These are phyloP conservation scores for Microcyclospora pomicola DNA, from an alignment of 2,329 filamentous ascomycete genomes.

Conservation along the genomic window DNA sequence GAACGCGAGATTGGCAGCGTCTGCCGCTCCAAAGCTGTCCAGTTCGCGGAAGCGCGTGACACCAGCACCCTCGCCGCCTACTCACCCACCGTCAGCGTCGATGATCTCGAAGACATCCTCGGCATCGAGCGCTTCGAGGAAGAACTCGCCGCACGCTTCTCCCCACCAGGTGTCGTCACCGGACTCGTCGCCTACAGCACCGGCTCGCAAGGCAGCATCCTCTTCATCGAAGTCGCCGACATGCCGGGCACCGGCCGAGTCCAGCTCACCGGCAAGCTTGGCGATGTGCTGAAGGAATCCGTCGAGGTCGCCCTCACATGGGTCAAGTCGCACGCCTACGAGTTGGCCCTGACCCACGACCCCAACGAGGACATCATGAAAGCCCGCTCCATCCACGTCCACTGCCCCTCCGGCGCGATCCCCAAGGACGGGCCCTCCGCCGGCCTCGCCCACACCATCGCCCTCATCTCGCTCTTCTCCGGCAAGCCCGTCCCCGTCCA, in stretches of 20 bases:
- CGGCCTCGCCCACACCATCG: slow-evolving; percentile 86
- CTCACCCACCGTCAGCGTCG: slow-evolving; percentile 55
- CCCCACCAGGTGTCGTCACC: slow-evolving; percentile 80
- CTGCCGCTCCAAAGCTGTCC: slow-evolving; percentile 86
- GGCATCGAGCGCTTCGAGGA: slow-evolving; percentile 91
- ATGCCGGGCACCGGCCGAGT: slow-evolving; percentile 90
- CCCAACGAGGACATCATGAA: slow-evolving; percentile 90
- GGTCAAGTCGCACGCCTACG: slow-evolving; percentile 93
- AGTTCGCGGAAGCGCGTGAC: slow-evolving; percentile 84
- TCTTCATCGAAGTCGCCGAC: slow-evolving; percentile 96
- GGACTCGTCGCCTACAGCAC: slow-evolving; percentile 89
- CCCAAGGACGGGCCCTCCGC: slow-evolving; percentile 81
- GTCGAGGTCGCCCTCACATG: slow-evolving; percentile 92
- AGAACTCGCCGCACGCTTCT: slow-evolving; percentile 77
- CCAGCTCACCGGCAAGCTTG: slow-evolving; percentile 89
- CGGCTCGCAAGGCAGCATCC: slow-evolving; percentile 84
- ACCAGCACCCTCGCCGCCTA: slow-evolving; percentile 50
- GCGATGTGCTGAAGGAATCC: slow-evolving; percentile 91
- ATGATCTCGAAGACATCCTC: slow-evolving; percentile 79
- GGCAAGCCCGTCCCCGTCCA: slow-evolving; percentile 76
- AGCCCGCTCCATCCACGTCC: slow-evolving; percentile 82
- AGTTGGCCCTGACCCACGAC: slow-evolving; percentile 69
- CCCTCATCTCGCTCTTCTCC: slow-evolving; percentile 78
- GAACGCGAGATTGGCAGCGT: slow-evolving; percentile 92
- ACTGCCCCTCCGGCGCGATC: slow-evolving; percentile 87